Base-by-base conservation (phyloP, 805 yeast genomes). In the Candida silvicultrix region DNA sequence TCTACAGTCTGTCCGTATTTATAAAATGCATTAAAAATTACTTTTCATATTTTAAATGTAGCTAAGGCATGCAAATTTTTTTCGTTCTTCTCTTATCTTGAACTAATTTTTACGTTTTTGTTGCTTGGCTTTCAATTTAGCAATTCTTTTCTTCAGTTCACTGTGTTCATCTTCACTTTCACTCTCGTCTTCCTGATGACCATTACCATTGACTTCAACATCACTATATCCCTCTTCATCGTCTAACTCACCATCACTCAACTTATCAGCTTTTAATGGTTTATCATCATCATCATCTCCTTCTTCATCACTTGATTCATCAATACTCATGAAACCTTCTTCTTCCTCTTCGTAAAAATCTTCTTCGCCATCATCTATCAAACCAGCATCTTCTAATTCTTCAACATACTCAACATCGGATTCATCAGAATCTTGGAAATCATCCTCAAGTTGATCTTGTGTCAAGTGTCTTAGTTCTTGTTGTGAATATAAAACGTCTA, bases 401-500 rank as follows among this genome's bases (percentile, higher is more conserved):
- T 84, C 92, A 21, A 79, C 68, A 56, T 83, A 83, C 54, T 84
- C 90, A n/a, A 83, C 84, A 8, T 57, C 67, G 5, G 54, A 65
- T 9, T 60, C 65, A 21, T 63, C 62, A 18, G 63, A 67, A 15
- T 62, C 53, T 61, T 63, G 52, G 53, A 69, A 51, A 53, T 74
- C 78, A 16, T 62, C 57, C n/a, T 56, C 59, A n/a, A 35, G 49
- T 11, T 52, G 49, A 19, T 49, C 49, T 49, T 62, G 76, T 46
- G 68, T 71, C 48, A 71, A 73, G 50, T 74, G 78, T 54, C 76
- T 71, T 54, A 85, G 64, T 55, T 76, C 75, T 39, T 85, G 72
- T 67, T 87, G 89, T 23, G 83, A 67, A 62, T 77, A 73, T 43
- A 89, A 68, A 52, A 86, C 71, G 52, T 83, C 84, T 39, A 94